These are phyloP conservation scores for Aspergillus flavus DNA, from an alignment of 2,329 filamentous ascomycete genomes.

Conservation along the genomic window DNA sequence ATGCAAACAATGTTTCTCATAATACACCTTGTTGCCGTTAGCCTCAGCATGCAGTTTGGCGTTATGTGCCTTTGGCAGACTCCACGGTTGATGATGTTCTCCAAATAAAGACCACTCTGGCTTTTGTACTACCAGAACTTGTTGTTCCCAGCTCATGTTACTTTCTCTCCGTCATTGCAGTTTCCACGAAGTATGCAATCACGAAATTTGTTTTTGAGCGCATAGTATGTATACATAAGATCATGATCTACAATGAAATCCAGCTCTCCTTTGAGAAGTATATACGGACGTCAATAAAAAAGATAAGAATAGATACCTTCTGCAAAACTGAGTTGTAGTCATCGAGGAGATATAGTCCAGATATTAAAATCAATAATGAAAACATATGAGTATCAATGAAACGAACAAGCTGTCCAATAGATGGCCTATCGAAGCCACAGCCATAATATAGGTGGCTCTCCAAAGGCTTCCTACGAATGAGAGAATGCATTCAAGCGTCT, in stretches of 20 bases:
- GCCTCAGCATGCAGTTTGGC: constrained; percentile 40
- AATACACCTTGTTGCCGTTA: constrained; percentile 52
- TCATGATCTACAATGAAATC: background rate
- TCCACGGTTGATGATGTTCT: background rate
- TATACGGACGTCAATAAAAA: background rate
- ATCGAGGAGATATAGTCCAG: background rate
- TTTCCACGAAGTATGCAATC: background rate
- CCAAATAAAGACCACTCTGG: background rate
- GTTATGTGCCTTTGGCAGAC: constrained; percentile 18
- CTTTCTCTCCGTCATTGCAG: background rate
- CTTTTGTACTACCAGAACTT: background rate
- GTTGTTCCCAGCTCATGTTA: background rate
- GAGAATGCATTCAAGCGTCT: background rate
- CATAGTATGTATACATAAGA: background rate
- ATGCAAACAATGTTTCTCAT: constrained; percentile 46
- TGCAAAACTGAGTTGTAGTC: background rate
- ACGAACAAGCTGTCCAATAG: too few relatives aligned
- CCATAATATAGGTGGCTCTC: background rate
- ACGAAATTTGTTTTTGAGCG: background rate
- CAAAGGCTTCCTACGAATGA: background rate
- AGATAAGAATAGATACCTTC: background rate
- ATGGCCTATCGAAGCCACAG: too few relatives aligned
- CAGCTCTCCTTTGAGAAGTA: background rate
- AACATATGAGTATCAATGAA: background rate
- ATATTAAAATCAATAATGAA: background rate